Evolutionary conservation across 306 rosid species (phyloP).

Genomic region (Dryas drummondii): DNA sequence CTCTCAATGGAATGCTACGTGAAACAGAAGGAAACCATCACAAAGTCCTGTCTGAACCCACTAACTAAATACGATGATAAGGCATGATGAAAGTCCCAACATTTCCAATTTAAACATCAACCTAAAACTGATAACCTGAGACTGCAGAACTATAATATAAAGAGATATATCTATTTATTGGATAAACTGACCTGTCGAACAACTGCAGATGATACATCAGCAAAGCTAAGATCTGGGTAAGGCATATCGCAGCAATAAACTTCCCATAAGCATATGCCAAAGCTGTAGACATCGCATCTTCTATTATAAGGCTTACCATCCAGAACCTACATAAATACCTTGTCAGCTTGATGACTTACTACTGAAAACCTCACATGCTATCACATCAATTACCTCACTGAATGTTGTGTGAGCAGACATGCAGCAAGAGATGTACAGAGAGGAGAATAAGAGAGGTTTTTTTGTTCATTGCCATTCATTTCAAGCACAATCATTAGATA

Average conservation of each 20-base stretch:
- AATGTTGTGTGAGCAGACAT: neutral
- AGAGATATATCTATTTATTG: neutral
- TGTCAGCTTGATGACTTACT: constrained; percentile 1
- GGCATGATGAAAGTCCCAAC: neutral
- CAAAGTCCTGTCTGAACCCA: neutral
- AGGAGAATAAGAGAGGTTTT: neutral
- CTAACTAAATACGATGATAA: neutral
- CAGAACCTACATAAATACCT: constrained; percentile 45
- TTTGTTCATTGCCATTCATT: neutral
- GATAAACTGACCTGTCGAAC: constrained; percentile 52
- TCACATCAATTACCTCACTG: neutral
- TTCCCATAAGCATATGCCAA: constrained; percentile 80
- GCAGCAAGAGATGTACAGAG: neutral
- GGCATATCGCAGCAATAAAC: constrained; percentile 73
- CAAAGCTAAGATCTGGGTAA: constrained; percentile 70
- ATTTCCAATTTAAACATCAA: neutral
- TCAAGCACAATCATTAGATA: constrained; percentile 2
- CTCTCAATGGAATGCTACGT: neutral
- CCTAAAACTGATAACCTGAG: neutral
- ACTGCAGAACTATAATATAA: neutral
- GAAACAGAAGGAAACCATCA: neutral
- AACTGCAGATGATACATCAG: constrained; percentile 60
- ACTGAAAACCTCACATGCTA: neutral
- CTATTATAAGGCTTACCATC: constrained; percentile 76
- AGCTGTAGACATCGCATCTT: constrained; percentile 78